Percentiles rank a stretch among this genome's conserved stretches.
These are phyloP conservation scores for Galerina marginata DNA, from an alignment of 768 basidiomycete species.

Conservation along the genomic window DNA sequence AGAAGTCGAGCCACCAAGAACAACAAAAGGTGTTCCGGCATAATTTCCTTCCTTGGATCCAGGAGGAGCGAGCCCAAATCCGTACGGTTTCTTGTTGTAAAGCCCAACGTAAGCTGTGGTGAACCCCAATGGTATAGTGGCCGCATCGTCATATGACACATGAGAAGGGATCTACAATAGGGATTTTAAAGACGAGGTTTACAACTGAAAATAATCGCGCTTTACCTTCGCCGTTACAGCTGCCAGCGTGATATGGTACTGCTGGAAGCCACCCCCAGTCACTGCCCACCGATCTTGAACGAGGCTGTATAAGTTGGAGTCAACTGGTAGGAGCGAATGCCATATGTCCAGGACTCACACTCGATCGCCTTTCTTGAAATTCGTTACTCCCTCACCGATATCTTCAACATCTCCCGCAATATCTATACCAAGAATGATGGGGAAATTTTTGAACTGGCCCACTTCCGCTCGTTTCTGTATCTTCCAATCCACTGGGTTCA, in stretches of 20 bases:
- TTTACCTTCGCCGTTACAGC: constrained; percentile 12
- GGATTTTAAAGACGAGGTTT: background rate
- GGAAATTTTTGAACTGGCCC: constrained; percentile 40
- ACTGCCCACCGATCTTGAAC: constrained; percentile 42
- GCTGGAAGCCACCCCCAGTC: constrained; percentile 39
- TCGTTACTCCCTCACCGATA: constrained; percentile 54
- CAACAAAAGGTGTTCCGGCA: constrained; percentile 47
- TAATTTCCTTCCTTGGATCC: constrained; percentile 44
- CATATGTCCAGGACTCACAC: constrained; percentile 41
- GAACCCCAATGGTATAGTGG: constrained; percentile 41
- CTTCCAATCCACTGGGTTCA: constrained; percentile 61
- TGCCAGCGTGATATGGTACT: constrained; percentile 18
- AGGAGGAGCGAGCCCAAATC: constrained; percentile 45
- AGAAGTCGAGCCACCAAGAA: constrained; percentile 7
- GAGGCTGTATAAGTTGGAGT: constrained; percentile 33
- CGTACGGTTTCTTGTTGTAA: constrained; percentile 43
- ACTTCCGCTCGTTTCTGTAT: constrained; percentile 46
- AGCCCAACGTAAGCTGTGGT: constrained; percentile 54
- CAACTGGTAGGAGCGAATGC: background rate
- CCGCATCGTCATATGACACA: constrained; percentile 42
- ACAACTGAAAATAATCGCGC: background rate
- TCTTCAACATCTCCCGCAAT: constrained; percentile 55
- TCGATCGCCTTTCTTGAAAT: constrained; percentile 54
- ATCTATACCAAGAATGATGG: constrained; percentile 52
- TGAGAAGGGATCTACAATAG: constrained; percentile 39